Conservation (phyloP, 129 eudicot genomes). For the Pulicaria dysenterica region DNA sequence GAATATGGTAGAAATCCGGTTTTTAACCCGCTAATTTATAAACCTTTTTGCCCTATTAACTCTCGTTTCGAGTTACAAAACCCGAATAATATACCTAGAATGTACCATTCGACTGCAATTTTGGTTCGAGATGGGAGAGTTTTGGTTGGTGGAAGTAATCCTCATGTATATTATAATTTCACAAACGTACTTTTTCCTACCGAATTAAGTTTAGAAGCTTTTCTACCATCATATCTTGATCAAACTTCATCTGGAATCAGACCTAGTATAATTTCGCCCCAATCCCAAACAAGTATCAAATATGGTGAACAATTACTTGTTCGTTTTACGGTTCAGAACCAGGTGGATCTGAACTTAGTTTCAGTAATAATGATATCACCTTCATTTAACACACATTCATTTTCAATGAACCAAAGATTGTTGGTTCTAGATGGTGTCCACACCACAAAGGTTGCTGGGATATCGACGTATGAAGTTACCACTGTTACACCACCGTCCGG, state of each 20-base stretch:
- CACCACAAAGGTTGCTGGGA: constrained; percentile 30
- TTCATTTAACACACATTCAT: constrained; percentile 74
- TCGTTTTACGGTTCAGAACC: constrained; percentile 38
- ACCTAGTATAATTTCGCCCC: constrained; percentile 55
- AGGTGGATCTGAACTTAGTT: constrained; percentile 26
- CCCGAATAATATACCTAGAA: constrained; percentile 47
- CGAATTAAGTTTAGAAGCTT: constrained; percentile 69
- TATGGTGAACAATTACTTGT: constrained; percentile 36
- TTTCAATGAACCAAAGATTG: constrained; percentile 81
- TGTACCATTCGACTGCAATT: constrained; percentile 70
- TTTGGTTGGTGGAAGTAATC: constrained; percentile 72
- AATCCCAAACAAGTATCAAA: constrained; percentile 28
- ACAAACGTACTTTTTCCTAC: constrained; percentile 64
- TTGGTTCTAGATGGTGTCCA: constrained; percentile 43
- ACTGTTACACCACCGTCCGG: constrained; percentile 45
- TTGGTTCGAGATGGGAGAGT: constrained; percentile 66
- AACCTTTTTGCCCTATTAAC: constrained; percentile 29
- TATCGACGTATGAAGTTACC: constrained; percentile 34
- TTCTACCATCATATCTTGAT: constrained; percentile 64
- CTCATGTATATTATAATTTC: constrained; percentile 53
- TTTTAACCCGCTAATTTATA: constrained; percentile 55
- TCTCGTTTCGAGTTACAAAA: constrained; percentile 54
- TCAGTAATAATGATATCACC: constrained; percentile 66
- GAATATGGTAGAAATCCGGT: constrained; percentile 60
- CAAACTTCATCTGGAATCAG: constrained; percentile 26